Percentiles rank a stretch among this genome's conserved stretches.
phyloP scores from a whole-genome alignment of 2,329 filamentous ascomycete genomes.

The Graphilbum ipis-grandicollis region DNA sequence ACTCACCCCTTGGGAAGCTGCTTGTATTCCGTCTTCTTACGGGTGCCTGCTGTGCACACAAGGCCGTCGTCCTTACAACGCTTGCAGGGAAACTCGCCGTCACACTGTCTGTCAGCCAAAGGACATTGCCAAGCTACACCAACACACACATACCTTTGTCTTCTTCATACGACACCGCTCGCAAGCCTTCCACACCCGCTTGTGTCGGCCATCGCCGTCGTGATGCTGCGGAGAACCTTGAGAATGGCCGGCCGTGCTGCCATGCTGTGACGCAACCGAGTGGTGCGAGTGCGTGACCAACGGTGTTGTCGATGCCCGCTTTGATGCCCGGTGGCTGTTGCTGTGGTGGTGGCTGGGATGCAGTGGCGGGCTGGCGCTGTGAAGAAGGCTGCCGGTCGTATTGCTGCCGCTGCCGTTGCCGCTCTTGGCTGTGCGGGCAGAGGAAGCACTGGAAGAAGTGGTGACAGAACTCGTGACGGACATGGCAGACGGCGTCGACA shows the following conservation, averaged over 20 bases:
- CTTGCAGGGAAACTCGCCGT: constrained; percentile 49
- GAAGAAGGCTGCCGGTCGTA: neutral
- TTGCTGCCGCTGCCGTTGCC: constrained; percentile 9
- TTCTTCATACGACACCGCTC: constrained; percentile 53
- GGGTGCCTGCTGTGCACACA: constrained; percentile 43
- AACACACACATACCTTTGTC: constrained; percentile 34
- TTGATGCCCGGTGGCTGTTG: constrained; percentile 27
- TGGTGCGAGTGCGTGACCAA: constrained; percentile 16
- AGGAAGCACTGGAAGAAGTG: too few species aligned
- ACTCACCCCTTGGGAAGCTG: constrained; percentile 43
- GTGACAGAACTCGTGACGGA: too few species aligned
- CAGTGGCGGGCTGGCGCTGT: neutral
- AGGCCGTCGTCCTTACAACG: constrained; percentile 48
- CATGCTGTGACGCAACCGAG: constrained; percentile 1
- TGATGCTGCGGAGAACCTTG: constrained; percentile 18
- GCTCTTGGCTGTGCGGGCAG: constrained; percentile 8
- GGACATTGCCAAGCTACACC: constrained; percentile 1
- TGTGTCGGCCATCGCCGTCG: constrained; percentile 36
- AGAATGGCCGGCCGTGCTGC: constrained; percentile 7
- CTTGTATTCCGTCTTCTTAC: constrained; percentile 54
- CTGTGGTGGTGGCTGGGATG: constrained; percentile 8
- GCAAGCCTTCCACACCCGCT: constrained; percentile 50
- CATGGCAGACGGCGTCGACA: too few species aligned
- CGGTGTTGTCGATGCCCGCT: constrained; percentile 20
- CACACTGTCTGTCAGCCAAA: constrained; percentile 33